Evolutionary conservation across 1,139 yeast species (phyloP).

Genomic region (Saccharomyces uvarum): DNA sequence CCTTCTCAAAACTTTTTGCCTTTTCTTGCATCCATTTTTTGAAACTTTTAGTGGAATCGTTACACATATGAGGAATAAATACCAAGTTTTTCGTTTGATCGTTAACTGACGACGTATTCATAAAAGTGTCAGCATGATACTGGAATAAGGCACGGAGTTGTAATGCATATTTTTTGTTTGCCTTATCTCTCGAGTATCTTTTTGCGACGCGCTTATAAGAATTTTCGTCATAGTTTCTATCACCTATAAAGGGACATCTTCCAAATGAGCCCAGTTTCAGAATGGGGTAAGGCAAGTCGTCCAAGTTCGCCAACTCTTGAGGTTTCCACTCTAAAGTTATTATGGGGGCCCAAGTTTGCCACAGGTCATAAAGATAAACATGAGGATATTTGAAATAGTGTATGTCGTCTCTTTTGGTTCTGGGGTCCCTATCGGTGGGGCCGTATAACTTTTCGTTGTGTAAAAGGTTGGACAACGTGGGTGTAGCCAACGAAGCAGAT

Average conservation of each 20-base stretch:
- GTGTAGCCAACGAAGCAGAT: conserved; percentile 16
- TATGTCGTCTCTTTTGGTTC: conserved; percentile 75
- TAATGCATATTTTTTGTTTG: conserved; percentile 28
- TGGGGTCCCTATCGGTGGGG: conserved; percentile 83
- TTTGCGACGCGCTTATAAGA: conserved; percentile 27
- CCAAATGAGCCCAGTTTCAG: conserved; percentile 50
- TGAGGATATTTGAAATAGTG: conserved; percentile 73
- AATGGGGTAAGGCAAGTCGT: conserved; percentile 38
- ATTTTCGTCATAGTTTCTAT: conserved; percentile 31
- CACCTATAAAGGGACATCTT: conserved; percentile 63
- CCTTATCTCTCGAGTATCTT: conserved; percentile 28
- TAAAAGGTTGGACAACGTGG: conserved; percentile 54
- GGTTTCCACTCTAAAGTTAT: conserved; percentile 72
- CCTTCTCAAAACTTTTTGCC: conserved; percentile 2
- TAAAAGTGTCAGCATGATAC: conserved; percentile 15
- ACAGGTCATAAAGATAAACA: conserved; percentile 71
- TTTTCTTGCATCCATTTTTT: conserved; percentile 12
- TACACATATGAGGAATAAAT: conserved; percentile 20
- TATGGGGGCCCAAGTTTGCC: conserved; percentile 73
- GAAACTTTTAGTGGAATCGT: conserved; percentile 19
- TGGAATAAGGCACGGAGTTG: conserved; percentile 28
- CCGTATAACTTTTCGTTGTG: conserved; percentile 82
- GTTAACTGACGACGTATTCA: conserved; percentile 3
- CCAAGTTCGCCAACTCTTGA: conserved; percentile 26
- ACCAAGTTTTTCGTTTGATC: conserved; percentile 11